Conservation (phyloP, 2,329 filamentous ascomycete genomes). For the Hypoxylon sp. region DNA sequence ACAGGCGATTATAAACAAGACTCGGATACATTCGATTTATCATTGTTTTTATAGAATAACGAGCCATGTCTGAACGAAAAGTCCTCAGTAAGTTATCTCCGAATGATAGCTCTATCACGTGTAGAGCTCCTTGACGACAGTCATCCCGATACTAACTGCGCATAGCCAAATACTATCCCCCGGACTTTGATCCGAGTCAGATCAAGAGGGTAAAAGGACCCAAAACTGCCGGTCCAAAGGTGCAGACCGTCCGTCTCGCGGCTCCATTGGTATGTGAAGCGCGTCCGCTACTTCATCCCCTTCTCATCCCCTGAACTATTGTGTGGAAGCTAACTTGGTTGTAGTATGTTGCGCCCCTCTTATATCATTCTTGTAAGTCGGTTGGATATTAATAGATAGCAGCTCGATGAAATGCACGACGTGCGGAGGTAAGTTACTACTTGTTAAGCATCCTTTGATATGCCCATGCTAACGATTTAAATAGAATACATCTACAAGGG, state of each 20-base stretch:
- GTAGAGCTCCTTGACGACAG: neutral
- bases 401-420: slow-evolving; percentile 59
- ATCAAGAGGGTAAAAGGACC: slow-evolving; percentile 78
- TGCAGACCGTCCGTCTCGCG: slow-evolving; percentile 92
- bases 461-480: slow-evolving; percentile 11
- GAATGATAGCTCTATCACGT: slow-evolving; percentile 2
- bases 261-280: slow-evolving; percentile 77
- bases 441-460: neutral
- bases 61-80: slow-evolving; percentile 62
- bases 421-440: slow-evolving; percentile 55
- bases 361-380: neutral
- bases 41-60: slow-evolving; percentile 20
- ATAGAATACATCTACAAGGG: slow-evolving; percentile 44
- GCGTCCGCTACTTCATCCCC: slow-evolving; percentile 54
- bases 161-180: slow-evolving; percentile 71
- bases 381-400: slow-evolving; percentile 6
- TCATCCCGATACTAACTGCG: slow-evolving; percentile 40
- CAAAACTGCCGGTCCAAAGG: slow-evolving; percentile 81
- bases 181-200: slow-evolving; percentile 90
- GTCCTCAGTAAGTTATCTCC: slow-evolving; percentile 53
- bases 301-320: slow-evolving; percentile 36
- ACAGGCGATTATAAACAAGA: neutral
- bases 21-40: neutral
- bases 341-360: slow-evolving; percentile 23
- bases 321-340: slow-evolving; percentile 48